Percentiles rank a stretch among this genome's conserved stretches.
phyloP scores from a whole-genome alignment of 176 grass and related monocot genomes.

The Bromus sterilis region DNA sequence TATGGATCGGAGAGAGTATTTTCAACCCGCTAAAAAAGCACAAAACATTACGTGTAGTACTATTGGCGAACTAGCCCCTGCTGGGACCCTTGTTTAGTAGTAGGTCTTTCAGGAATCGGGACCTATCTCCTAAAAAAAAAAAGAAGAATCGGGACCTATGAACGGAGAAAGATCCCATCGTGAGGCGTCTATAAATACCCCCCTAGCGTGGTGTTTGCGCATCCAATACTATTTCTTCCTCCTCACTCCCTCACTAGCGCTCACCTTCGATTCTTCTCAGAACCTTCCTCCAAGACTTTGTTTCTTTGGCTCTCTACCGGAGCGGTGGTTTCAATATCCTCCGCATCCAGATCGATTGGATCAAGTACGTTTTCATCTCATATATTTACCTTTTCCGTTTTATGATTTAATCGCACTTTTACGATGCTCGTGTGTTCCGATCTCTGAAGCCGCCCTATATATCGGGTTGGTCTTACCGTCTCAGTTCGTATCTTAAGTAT shows the following conservation, averaged over 20 bases:
- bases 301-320: neutral
- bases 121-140: too few relatives aligned
- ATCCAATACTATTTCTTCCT: neutral
- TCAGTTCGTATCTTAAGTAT: neutral
- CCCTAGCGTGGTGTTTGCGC: neutral
- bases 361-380: neutral
- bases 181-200: neutral
- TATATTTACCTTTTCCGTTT: neutral
- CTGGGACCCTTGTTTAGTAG: neutral
- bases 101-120: neutral
- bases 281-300: neutral
- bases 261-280: neutral
- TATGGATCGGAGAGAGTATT: too few relatives aligned
- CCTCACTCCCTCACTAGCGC: neutral
- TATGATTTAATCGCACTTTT: neutral
- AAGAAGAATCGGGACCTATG: neutral
- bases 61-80: neutral
- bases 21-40: neutral
- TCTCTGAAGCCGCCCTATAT: neutral
- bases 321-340: neutral
- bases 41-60: neutral
- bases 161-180: neutral
- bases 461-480: neutral
- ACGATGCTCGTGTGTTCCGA: neutral
- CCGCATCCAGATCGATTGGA: neutral